Conservation (phyloP, 2,329 filamentous ascomycete genomes). For the Fusarium virguliforme region DNA sequence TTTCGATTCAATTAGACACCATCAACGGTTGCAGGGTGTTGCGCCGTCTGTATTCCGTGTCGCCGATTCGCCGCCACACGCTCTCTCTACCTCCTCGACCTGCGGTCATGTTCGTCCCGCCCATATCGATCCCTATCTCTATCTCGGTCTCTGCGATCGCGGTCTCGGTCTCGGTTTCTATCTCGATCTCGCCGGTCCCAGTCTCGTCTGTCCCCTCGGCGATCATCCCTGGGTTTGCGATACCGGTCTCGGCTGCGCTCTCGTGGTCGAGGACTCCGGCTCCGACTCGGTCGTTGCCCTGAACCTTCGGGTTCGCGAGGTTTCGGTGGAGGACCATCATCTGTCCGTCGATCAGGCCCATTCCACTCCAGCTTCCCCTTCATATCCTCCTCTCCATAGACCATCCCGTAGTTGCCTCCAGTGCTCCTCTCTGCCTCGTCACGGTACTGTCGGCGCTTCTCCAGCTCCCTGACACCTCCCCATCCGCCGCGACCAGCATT, state of each 20-base stretch:
- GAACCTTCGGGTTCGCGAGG: slow-evolving; percentile 28
- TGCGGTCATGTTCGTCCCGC: slow-evolving; percentile 44
- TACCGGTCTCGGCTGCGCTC: slow-evolving; percentile 50
- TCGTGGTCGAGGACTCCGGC: slow-evolving; percentile 40
- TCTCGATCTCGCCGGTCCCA: slow-evolving; percentile 48
- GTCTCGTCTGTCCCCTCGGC: slow-evolving; percentile 50
- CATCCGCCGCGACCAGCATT: slow-evolving; percentile 80
- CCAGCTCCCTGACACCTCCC: slow-evolving; percentile 88
- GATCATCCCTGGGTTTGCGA: slow-evolving; percentile 48
- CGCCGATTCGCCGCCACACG: slow-evolving; percentile 24
- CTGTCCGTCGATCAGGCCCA: slow-evolving; percentile 50
- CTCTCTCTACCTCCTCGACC: slow-evolving; percentile 45
- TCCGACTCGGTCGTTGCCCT: slow-evolving; percentile 37
- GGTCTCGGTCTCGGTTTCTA: slow-evolving; percentile 49
- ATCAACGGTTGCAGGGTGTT: slow-evolving; percentile 31
- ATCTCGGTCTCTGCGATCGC: slow-evolving; percentile 49
- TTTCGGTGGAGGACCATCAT: slow-evolving; percentile 31
- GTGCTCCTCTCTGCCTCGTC: slow-evolving; percentile 69
- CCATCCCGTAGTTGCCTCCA: slow-evolving; percentile 78
- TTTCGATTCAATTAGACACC: slow-evolving; percentile 28
- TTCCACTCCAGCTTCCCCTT: slow-evolving; percentile 65
- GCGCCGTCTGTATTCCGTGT: slow-evolving; percentile 37
- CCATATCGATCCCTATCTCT: slow-evolving; percentile 43
- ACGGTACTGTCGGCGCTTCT: slow-evolving; percentile 92
- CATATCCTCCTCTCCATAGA: slow-evolving; percentile 83